Conservation (phyloP, 208 protist species). For the Naegleria lovaniensis region DNA sequence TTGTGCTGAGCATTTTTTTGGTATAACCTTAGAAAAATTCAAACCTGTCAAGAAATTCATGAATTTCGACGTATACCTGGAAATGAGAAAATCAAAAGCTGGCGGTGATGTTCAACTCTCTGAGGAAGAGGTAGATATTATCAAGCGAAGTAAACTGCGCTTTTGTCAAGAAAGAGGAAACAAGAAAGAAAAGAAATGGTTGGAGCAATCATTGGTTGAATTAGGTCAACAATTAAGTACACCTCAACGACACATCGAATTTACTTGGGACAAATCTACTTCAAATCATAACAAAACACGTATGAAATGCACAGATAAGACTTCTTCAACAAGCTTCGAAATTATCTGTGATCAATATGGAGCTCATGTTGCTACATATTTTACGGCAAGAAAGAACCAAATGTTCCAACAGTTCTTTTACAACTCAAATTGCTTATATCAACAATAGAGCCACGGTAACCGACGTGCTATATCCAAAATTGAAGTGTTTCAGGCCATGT, state of each 20-base stretch:
- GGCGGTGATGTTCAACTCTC: background rate
- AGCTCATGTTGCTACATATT: background rate
- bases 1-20: background rate
- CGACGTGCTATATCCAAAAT: no score
- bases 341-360: background rate
- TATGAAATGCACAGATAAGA: background rate
- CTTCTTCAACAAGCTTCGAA: background rate
- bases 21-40: background rate
- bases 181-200: background rate
- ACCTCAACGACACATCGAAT: background rate
- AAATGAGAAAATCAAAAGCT: background rate
- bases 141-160: background rate
- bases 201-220: background rate
- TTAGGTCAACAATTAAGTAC: background rate
- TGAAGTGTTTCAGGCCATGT: no score
- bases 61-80: background rate
- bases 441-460: no score
- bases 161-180: background rate
- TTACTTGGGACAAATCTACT: background rate
- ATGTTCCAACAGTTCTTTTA: no score
- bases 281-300: background rate
- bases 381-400: background rate
- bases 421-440: no score
- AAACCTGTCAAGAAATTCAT: background rate
- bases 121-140: background rate